phyloP scores from a whole-genome alignment of 805 yeast species.

The Suhomyces emberorum region DNA sequence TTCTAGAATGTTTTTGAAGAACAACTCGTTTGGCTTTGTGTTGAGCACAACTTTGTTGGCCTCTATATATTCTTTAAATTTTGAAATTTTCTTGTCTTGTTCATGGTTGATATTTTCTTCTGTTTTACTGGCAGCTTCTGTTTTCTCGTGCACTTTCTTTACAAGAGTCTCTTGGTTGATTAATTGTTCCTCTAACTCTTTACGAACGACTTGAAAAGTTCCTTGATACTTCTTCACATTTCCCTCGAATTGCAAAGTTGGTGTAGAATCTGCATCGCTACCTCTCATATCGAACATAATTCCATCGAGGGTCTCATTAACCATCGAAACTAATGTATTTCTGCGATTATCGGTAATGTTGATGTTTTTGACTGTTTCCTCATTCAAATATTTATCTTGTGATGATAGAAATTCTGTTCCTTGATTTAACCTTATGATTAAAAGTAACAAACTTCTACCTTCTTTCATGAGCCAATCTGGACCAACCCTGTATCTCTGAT shows the following conservation, averaged over 20 bases:
- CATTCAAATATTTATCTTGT: background rate
- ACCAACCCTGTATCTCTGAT: constrained; percentile 4
- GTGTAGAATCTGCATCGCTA: constrained; percentile 5
- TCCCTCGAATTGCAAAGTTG: constrained; percentile 22
- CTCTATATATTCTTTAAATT: constrained; percentile 3
- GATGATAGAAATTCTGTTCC: background rate
- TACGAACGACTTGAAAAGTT: constrained; percentile 20
- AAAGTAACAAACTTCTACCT: constrained; percentile 33
- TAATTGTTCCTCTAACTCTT: constrained; percentile 25
- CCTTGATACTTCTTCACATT: constrained; percentile 21
- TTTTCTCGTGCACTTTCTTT: constrained; percentile 4
- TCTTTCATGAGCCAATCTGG: constrained; percentile 38
- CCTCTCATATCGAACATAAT: constrained; percentile 18
- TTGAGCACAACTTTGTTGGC: constrained; percentile 13
- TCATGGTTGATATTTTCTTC: constrained; percentile 6
- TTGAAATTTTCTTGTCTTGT: constrained; percentile 1
- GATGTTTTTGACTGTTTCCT: constrained; percentile 5
- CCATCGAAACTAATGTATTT: constrained; percentile 25
- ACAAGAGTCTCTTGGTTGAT: constrained; percentile 17
- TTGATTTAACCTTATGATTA: constrained; percentile 21
- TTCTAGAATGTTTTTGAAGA: constrained; percentile 12
- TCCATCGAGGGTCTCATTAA: constrained; percentile 32
- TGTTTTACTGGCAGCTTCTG: no score
- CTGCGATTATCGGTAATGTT: constrained; percentile 17
- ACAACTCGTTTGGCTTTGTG: constrained; percentile 11